Conservation (phyloP, 148 eudicot species). For the Mesembryanthemum crystallinum region DNA sequence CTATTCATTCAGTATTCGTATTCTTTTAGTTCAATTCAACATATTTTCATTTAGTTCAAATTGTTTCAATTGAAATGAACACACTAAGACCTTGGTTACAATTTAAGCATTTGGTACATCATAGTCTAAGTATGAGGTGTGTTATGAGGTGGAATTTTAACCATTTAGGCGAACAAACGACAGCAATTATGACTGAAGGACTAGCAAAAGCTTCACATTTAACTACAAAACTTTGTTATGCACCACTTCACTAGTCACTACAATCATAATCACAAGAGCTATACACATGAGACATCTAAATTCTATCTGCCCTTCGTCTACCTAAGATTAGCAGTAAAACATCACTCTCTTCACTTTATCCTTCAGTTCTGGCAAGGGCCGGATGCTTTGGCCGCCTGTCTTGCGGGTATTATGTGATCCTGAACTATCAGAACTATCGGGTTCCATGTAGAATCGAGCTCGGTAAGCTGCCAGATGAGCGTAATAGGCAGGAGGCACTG, state of each 20-base stretch:
- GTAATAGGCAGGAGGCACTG: slow-evolving; percentile 88
- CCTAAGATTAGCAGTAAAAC: slow-evolving; percentile 61
- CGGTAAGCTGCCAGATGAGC: slow-evolving; percentile 88
- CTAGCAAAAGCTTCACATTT: slow-evolving; percentile 17
- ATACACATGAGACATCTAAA: slow-evolving; percentile 7
- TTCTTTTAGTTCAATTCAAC: too few relatives aligned
- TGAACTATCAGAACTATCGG: slow-evolving; percentile 37
- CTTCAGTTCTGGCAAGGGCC: slow-evolving; percentile 67
- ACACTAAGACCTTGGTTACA: too few relatives aligned
- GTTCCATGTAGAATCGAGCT: slow-evolving; percentile 81
- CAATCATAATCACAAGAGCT: slow-evolving; percentile 31
- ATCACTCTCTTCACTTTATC: slow-evolving; percentile 77
- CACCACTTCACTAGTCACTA: slow-evolving; percentile 25
- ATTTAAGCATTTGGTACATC: too few relatives aligned
- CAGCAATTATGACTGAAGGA: not conserved
- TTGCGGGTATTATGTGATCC: slow-evolving; percentile 32
- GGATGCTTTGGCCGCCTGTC: slow-evolving; percentile 39
- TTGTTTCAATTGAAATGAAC: too few relatives aligned
- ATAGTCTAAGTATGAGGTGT: too few relatives aligned
- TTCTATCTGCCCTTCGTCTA: not conserved
- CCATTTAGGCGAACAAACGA: not conserved
- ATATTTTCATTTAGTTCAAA: too few relatives aligned
- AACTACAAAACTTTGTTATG: slow-evolving; percentile 25
- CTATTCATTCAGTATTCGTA: too few relatives aligned
- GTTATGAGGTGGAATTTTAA: not conserved